A percentile compares a stretch with the other conserved stretches of the same genome.
Conservation (phyloP, 305 asterid species). For the Plantago coronopus region DNA sequence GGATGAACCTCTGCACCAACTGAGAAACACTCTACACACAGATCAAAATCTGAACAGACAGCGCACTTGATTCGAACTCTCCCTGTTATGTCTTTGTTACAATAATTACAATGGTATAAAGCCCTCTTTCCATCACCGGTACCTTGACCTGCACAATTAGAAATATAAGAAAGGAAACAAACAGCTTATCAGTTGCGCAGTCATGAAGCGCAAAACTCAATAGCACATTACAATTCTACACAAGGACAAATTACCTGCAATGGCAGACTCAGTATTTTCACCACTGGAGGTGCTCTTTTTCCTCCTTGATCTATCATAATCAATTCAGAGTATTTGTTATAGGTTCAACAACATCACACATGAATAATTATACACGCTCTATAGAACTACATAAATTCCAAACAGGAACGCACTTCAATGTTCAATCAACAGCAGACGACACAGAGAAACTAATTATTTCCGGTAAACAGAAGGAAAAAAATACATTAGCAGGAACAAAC, state of each 20-base stretch:
- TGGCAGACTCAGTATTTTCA: conserved; percentile 54
- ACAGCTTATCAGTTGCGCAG: background rate
- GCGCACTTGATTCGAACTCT: conserved; percentile 72
- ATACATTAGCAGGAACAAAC: background rate
- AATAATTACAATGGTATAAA: conserved; percentile 68
- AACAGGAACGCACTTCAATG: background rate
- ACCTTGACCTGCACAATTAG: conserved; percentile 53
- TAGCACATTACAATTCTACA: background rate
- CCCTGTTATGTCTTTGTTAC: conserved; percentile 73
- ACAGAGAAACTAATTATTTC: background rate
- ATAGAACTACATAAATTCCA: background rate
- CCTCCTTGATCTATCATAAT: conserved; percentile 70
- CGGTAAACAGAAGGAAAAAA: conserved; percentile 3
- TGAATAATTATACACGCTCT: too few species aligned
- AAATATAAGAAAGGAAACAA: conserved; percentile 17
- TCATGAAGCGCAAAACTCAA: too few species aligned
- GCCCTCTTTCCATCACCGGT: conserved; percentile 65
- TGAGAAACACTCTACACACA: conserved; percentile 80
- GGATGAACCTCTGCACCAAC: conserved; percentile 81
- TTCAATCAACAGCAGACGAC: background rate
- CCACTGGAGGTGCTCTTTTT: conserved; percentile 71
- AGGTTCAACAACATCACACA: background rate
- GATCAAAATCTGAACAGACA: conserved; percentile 70
- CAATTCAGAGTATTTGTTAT: conserved; percentile 11
- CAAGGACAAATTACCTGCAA: conserved; percentile 44